Conservation (phyloP, 1,284 basidiomycete species). For the Cystobasidium pallidum region DNA sequence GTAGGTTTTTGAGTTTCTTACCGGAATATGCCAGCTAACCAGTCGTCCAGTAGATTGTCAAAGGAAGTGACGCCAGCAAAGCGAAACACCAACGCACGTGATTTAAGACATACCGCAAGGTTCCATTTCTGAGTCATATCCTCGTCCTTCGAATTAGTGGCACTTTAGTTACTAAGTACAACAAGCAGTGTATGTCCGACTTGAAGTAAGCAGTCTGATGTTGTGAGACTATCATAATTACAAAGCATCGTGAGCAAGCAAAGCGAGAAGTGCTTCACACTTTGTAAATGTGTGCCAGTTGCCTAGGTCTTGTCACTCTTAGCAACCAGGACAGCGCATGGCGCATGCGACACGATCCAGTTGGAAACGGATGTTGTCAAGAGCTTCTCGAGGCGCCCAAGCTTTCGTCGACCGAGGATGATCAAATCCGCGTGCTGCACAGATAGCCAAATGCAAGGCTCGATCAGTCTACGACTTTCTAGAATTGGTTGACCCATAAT, state of each 20-base stretch:
- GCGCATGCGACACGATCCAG: constrained; percentile 33
- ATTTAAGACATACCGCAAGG: background rate
- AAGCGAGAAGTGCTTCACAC: too few species aligned
- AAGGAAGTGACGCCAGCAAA: background rate
- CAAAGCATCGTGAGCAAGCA: background rate
- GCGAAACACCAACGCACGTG: background rate
- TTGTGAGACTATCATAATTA: background rate
- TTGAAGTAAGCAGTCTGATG: constrained; percentile 5
- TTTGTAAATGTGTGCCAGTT: too few species aligned
- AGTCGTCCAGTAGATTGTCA: background rate
- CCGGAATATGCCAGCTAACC: too few species aligned
- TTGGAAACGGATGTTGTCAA: constrained; percentile 31
- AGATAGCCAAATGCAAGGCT: background rate
- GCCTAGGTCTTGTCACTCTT: constrained; percentile 11
- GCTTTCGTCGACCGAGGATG: constrained; percentile 33
- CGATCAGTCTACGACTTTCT: background rate
- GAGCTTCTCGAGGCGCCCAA: constrained; percentile 35
- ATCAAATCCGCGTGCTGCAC: constrained; percentile 30
- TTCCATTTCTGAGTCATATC: background rate
- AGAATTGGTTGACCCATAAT: background rate
- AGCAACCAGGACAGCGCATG: constrained; percentile 32
- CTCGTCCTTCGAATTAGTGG: background rate
- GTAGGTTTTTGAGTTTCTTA: background rate
- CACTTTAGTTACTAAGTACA: background rate
- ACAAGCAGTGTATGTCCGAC: background rate